Evolutionary conservation across 2,329 filamentous ascomycete genomes (phyloP).

Genomic region (Arachnomyces sp.): DNA sequence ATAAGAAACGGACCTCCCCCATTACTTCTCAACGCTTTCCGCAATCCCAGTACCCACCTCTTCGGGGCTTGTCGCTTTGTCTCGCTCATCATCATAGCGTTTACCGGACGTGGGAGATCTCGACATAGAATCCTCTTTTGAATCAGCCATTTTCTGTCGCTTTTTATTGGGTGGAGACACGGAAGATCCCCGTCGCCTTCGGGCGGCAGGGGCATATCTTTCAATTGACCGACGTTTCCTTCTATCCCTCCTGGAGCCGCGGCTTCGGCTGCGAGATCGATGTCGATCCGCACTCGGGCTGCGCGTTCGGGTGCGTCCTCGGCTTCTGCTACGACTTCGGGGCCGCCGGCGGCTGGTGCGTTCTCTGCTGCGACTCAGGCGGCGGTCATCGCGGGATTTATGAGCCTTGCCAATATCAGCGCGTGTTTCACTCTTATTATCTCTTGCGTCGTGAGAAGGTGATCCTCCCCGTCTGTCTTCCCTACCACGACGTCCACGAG

Average conservation of each 20-base stretch:
- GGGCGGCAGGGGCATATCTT: constrained; percentile 37
- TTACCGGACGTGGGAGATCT: constrained; percentile 16
- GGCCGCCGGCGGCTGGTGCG: constrained; percentile 11
- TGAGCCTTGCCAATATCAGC: constrained; percentile 45
- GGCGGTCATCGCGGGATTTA: constrained; percentile 34
- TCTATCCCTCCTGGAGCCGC: constrained; percentile 23
- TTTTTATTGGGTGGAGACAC: constrained; percentile 36
- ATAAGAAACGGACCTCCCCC: no score
- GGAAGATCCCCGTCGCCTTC: constrained; percentile 35
- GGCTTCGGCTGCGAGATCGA: constrained; percentile 23
- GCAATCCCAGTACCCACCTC: constrained; percentile 24
- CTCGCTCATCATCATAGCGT: constrained; percentile 8
- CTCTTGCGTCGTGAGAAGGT: constrained; percentile 35
- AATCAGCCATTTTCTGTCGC: constrained; percentile 34
- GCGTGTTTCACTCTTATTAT: constrained; percentile 35
- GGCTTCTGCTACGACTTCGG: constrained; percentile 32
- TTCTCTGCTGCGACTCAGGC: constrained; percentile 8
- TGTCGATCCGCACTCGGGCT: constrained; percentile 36
- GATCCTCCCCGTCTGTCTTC: constrained; percentile 36
- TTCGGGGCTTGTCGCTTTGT: constrained; percentile 12
- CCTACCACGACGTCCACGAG: constrained; percentile 24
- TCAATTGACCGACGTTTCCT: constrained; percentile 39
- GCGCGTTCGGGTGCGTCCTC: constrained; percentile 23
- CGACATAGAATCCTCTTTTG: constrained; percentile 22
- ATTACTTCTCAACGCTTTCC: constrained; percentile 11